Percentiles rank a stretch among this genome's conserved stretches.
Evolutionary conservation across 495 filamentous ascomycete genomes (phyloP).

Genomic region (Chaetomidium leptoderma): DNA sequence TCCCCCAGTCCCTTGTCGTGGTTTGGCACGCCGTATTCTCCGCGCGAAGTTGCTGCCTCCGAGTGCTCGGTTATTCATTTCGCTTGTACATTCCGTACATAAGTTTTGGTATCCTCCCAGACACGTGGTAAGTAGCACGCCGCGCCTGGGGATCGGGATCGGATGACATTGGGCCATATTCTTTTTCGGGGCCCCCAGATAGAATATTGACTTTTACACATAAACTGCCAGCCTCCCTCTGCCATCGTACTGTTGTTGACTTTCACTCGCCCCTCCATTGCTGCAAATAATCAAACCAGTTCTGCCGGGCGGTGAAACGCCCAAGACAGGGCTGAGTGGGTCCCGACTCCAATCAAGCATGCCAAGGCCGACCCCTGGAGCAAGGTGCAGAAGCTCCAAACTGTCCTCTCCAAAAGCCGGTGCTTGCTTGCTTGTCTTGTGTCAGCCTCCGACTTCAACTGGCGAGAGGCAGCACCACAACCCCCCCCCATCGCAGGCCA

Average conservation of each 20-base stretch:
- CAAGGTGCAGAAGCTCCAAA: slow-evolving; percentile 39
- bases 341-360: slow-evolving; percentile 11
- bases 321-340: slow-evolving; percentile 10
- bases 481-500: slow-evolving; percentile 27
- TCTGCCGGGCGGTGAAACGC: slow-evolving; percentile 16
- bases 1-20: not conserved
- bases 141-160: too few relatives aligned
- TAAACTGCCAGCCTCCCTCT: not conserved
- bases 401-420: slow-evolving; percentile 37
- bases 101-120: too few relatives aligned
- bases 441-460: slow-evolving; percentile 27
- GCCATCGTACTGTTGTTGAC: not conserved
- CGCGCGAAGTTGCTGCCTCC: too few relatives aligned
- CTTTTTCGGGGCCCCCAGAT: too few relatives aligned
- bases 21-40: too few relatives aligned
- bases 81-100: too few relatives aligned
- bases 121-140: too few relatives aligned
- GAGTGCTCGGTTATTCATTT: too few relatives aligned
- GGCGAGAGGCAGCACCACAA: slow-evolving; percentile 33
- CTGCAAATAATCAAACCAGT: not conserved
- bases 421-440: slow-evolving; percentile 19
- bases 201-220: too few relatives aligned
- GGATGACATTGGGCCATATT: too few relatives aligned
- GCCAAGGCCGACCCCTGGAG: slow-evolving; percentile 29
- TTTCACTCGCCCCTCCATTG: not conserved